A percentile compares a stretch with the other conserved stretches of the same genome.
Evolutionary conservation across 257 asterid species (phyloP).

Genomic region (Jasminum sambac): DNA sequence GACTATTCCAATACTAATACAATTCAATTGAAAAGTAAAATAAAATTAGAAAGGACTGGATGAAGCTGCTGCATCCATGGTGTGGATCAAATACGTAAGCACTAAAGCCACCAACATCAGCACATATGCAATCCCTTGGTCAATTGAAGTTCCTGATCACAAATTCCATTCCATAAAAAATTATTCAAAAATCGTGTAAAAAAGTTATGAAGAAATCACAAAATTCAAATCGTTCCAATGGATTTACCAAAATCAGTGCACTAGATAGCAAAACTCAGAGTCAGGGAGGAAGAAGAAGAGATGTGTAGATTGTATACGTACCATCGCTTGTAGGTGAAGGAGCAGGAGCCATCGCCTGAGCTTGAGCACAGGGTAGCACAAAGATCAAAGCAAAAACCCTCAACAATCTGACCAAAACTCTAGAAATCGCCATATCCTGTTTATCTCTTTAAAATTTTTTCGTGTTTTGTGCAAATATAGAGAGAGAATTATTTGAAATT

Average conservation of each 20-base stretch:
- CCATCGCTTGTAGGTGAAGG: slow-evolving; percentile 44
- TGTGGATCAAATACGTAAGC: slow-evolving; percentile 37
- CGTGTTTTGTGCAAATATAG: too few species aligned
- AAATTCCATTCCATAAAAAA: background rate
- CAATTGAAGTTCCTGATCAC: slow-evolving; percentile 34
- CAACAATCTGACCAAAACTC: slow-evolving; percentile 19
- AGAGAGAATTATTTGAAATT: background rate
- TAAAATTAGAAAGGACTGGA: slow-evolving; percentile 13
- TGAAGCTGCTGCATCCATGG: slow-evolving; percentile 27
- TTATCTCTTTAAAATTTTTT: background rate
- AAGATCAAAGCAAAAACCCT: slow-evolving; percentile 22
- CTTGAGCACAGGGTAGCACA: slow-evolving; percentile 25
- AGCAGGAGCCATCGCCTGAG: slow-evolving; percentile 37
- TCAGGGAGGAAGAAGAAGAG: background rate
- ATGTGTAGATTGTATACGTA: background rate
- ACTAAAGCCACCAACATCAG: slow-evolving; percentile 41
- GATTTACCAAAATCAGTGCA: background rate
- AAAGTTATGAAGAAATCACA: background rate
- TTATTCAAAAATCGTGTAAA: background rate
- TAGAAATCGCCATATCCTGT: slow-evolving; percentile 1
- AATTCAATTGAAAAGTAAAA: too few species aligned
- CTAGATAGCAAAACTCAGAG: background rate
- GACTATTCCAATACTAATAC: background rate
- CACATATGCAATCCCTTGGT: slow-evolving; percentile 41
- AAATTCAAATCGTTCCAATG: too few species aligned